Base-by-base conservation (phyloP, 257 asterid genomes). In the Leptodermis oblonga region DNA sequence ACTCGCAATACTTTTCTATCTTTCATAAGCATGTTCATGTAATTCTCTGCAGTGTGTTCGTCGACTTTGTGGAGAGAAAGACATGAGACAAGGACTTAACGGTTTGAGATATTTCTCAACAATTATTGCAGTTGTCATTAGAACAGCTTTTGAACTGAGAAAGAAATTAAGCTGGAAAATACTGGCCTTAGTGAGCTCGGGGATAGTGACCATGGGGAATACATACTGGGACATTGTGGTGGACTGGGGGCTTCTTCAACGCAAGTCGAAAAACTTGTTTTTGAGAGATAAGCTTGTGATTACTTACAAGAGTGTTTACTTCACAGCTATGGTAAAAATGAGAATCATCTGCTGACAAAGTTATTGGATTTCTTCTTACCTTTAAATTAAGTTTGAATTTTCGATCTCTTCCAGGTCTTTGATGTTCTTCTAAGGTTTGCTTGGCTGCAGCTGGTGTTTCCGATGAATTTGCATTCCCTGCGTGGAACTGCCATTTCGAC, bases 221-320 rank as follows among this genome's bases (percentile, higher is more conserved):
- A 91, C 95, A 2, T 91, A 87, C 70, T 91, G 97, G 97, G 97
- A 88, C 75, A 82, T 88, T 28, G 88, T 87, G 39, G 79, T 88
- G 17, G 97, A 91, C 74, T 88, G 96, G 97, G 97, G 96, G 66
- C 88, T 88, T 77, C 78, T 88, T 42, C 85, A 84, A 66, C 79
- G 86, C 71, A 86, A 80, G 28, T 88, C 96, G 25, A 85, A 81
- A 59, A 91, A 88, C 79, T 45, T 55, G 28, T 84, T 86, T 67
- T 80, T 91, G 72, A 86, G 96, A 59, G 88, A 91, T 52, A 88
- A 84, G 76, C 92, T 85, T 62, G 45, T 84, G 12, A 56, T 88
- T 63, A 60, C 87, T 2, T 78, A 83, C 77, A 84, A 70, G 78
- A 84, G 82, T 39, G 79, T 88, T 36, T 91, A 91, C 78, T 85